phyloP scores from a whole-genome alignment of 1,139 yeast species.

The Protomyces macrosporus region DNA sequence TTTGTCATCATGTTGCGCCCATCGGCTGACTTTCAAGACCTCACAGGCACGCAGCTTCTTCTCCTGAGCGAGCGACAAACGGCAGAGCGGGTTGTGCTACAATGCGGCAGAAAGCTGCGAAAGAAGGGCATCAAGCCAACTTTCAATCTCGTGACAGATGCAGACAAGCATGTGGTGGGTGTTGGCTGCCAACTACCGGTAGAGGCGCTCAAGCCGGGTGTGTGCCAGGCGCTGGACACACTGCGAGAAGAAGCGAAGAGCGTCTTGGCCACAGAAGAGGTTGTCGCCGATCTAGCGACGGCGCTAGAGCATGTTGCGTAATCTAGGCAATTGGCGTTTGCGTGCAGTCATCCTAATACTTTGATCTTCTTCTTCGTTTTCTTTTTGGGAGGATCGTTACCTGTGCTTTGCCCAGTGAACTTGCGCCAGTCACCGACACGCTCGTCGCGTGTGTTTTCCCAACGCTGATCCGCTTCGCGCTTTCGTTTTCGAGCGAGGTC shows the following conservation, averaged over 20 bases:
- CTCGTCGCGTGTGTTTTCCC: constrained; percentile 61
- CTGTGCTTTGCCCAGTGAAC: constrained; percentile 43
- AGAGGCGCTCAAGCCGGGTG: background rate
- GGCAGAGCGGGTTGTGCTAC: background rate
- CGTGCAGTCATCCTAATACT: constrained; percentile 11
- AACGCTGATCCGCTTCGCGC: constrained; percentile 44
- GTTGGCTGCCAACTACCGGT: background rate
- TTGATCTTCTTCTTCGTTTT: constrained; percentile 38
- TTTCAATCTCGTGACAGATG: background rate
- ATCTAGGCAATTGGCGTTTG: background rate
- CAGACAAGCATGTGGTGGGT: background rate
- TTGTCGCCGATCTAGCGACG: no score
- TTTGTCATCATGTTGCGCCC: background rate
- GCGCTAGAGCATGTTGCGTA: background rate
- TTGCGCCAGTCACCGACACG: constrained; percentile 61
- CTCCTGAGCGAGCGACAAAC: background rate
- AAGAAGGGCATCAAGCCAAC: background rate
- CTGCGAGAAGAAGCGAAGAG: background rate
- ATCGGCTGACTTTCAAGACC: background rate
- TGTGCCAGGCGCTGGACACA: background rate
- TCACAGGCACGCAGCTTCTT: background rate
- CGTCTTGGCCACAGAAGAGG: no score
- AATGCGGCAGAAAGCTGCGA: background rate
- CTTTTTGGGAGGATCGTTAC: constrained; percentile 34
- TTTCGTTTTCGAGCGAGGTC: constrained; percentile 40